Percentiles rank a stretch among this genome's conserved stretches.
These are phyloP conservation scores for Colletotrichum orbiculare DNA, from an alignment of 2,329 filamentous ascomycete species.

Conservation along the genomic window DNA sequence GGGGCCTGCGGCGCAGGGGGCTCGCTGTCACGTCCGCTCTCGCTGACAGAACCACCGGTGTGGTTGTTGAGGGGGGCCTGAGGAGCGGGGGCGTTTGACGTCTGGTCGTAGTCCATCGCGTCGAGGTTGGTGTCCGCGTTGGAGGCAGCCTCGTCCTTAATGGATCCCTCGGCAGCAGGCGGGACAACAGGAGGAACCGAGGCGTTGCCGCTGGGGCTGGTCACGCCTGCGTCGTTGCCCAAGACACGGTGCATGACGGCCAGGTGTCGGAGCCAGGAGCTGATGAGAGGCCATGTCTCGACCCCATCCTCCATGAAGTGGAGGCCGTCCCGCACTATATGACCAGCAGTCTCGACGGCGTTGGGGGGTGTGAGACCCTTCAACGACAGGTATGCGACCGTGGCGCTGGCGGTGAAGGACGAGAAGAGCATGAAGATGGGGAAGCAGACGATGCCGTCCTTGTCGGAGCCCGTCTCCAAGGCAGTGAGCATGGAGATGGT, in stretches of 20 bases:
- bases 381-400: constrained; percentile 70
- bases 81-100: constrained; percentile 45
- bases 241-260: constrained; percentile 71
- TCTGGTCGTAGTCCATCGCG: constrained; percentile 68
- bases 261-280: constrained; percentile 69
- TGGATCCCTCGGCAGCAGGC: constrained; percentile 48
- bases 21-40: constrained; percentile 62
- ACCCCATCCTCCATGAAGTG: constrained; percentile 69
- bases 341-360: constrained; percentile 66
- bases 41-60: constrained; percentile 44
- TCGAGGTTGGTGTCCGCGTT: constrained; percentile 67
- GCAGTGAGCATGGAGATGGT: constrained; percentile 67
- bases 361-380: constrained; percentile 68
- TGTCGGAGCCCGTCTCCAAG: constrained; percentile 66
- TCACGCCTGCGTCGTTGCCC: constrained; percentile 60
- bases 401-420: constrained; percentile 70
- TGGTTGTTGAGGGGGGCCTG: constrained; percentile 41
- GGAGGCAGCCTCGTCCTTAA: constrained; percentile 67
- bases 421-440: constrained; percentile 74
- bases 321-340: constrained; percentile 68
- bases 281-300: constrained; percentile 69
- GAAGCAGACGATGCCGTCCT: constrained; percentile 69
- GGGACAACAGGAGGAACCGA: constrained; percentile 44
- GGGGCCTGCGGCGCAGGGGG: constrained; percentile 57
- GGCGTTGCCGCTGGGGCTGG: constrained; percentile 44